Evolutionary conservation across 78 protist species (phyloP), one percentile per base, ranked within the genome.

Genomic region (Ministeria vibrans): DNA sequence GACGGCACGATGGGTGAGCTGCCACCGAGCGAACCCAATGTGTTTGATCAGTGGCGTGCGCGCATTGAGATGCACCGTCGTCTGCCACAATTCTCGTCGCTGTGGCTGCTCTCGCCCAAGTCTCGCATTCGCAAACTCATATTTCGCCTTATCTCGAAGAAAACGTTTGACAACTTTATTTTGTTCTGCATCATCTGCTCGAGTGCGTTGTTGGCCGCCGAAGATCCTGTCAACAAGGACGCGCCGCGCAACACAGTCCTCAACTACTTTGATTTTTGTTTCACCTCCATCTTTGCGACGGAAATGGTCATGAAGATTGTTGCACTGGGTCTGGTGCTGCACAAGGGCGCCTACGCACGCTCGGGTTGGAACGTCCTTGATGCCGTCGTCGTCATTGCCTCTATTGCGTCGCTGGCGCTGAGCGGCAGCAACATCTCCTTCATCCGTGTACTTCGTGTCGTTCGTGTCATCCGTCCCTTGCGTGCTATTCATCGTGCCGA

Each of bases 401-500:
- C 62, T 38, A 13, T 42, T 15, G 38, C 59, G 3, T 59, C 41
- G 68, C 1, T 41, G 55, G 75, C 30, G 41, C 9, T 79, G 44
- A 63, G 68, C 41, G 9, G 9, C 41, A 4, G 41, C 30, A 75
- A 71, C 34, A 3, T 66, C 13, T 74, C 71, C 32, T 38, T 79
- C 46, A 66, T 68, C 46, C 38, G 11, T 15, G 82, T 84, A 1
- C 44, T 86, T 15, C 81, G 90, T 27, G 34, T 71, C 69, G 27
- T 80, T 4, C 76, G 84, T 30, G 88, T 78, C 4, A 49, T 88
- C 45, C 87, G 92, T 3, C 92, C 92, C n/a, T 79, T 88, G 43
- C 92, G 92, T 0, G 80, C 83, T 30, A 20, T 88, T 69, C 38
- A 80, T 36, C 76, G 75, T 15, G 36, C 11, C 80, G 34, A 2